Conservation (phyloP, 73 alveolate genomes). For the Symbiodinium natans region DNA sequence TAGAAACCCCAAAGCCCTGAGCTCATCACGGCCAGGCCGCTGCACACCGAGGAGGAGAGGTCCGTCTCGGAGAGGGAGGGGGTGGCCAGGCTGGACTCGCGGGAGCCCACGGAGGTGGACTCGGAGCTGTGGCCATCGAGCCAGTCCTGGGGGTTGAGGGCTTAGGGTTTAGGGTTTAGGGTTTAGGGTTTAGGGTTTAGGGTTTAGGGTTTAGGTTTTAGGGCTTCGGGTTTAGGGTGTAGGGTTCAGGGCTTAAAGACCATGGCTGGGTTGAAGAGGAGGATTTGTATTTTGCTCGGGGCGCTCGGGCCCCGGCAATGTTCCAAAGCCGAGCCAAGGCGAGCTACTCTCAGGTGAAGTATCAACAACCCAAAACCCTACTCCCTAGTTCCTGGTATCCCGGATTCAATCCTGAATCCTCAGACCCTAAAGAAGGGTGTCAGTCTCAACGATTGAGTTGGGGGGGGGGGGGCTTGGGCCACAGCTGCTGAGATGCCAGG, state of each 20-base stretch:
- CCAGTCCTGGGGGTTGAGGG: background rate
- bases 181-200: background rate
- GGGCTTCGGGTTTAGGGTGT: background rate
- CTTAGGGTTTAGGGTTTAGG: background rate
- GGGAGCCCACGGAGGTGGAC: background rate
- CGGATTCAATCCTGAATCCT: too few species aligned
- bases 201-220: background rate
- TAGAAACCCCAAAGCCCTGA: background rate
- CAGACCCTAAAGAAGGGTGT: too few species aligned
- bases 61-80: slow-evolving; percentile 11
- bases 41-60: slow-evolving; percentile 65
- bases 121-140: background rate
- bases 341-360: too few species aligned
- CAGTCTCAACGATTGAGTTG: too few species aligned
- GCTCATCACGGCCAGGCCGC: background rate
- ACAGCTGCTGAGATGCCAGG: background rate
- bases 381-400: too few species aligned
- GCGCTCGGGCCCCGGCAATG: too few species aligned
- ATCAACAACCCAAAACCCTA: too few species aligned
- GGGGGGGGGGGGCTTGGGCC: too few species aligned
- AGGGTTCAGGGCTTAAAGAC: too few species aligned
- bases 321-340: too few species aligned
- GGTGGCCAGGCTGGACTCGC: background rate
- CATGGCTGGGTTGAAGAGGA: too few species aligned
- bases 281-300: too few species aligned